Evolutionary conservation across 192 early-diverging fungal genomes (phyloP).

Genomic region (Coemansia sp.): DNA sequence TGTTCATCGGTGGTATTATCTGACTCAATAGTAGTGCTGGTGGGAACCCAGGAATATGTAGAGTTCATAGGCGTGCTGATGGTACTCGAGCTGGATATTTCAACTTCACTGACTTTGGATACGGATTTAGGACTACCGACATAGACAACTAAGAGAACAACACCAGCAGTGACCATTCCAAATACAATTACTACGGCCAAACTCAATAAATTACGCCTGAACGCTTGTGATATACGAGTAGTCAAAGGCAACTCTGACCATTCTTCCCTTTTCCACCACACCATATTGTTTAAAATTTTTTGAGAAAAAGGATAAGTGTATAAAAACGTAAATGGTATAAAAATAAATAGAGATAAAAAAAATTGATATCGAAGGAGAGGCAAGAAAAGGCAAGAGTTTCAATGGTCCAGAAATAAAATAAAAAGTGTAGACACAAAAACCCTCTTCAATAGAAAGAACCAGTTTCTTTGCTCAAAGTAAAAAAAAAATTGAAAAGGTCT

Average conservation of each 20-base stretch:
- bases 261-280: constrained; percentile 4
- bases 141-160: constrained; percentile 6
- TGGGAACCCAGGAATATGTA: background rate
- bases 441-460: background rate
- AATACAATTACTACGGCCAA: background rate
- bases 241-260: background rate
- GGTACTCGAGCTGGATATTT: background rate
- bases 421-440: background rate
- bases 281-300: background rate
- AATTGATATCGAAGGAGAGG: background rate
- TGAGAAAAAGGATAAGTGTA: background rate
- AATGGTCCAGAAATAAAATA: background rate
- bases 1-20: background rate
- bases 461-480: background rate
- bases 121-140: background rate
- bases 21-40: background rate
- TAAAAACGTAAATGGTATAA: background rate
- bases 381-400: background rate
- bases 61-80: background rate
- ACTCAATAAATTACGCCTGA: constrained; percentile 5
- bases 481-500: background rate
- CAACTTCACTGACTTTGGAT: background rate
- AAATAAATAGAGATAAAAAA: background rate
- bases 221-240: background rate
- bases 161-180: constrained; percentile 3